Evolutionary conservation across 768 basidiomycete species (phyloP).

Genomic region (Glaciozyma antarctica): DNA sequence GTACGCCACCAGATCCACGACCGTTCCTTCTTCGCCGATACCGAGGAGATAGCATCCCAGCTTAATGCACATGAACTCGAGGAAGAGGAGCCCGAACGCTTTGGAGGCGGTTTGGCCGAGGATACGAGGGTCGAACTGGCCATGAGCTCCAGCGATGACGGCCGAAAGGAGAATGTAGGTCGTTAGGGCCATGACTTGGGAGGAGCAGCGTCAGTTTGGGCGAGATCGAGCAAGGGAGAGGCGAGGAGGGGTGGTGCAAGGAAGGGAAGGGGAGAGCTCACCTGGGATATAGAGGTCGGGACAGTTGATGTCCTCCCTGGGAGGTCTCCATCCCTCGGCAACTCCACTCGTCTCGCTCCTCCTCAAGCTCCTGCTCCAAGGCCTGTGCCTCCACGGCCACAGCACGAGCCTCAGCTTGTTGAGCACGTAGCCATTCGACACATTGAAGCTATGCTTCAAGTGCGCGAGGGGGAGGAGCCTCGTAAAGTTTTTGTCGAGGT

Average conservation of each 20-base stretch:
- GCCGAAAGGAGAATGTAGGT: slow-evolving; percentile 82
- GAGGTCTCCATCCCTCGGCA: slow-evolving; percentile 66
- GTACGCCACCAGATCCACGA: slow-evolving; percentile 79
- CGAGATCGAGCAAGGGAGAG: too few relatives aligned
- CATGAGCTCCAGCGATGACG: slow-evolving; percentile 68
- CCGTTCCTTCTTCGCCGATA: slow-evolving; percentile 58
- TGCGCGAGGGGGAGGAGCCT: slow-evolving; percentile 54
- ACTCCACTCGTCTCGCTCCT: slow-evolving; percentile 53
- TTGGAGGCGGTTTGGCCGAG: slow-evolving; percentile 78
- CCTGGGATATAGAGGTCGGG: slow-evolving; percentile 96
- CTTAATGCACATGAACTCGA: slow-evolving; percentile 83
- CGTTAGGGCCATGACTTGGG: slow-evolving; percentile 80
- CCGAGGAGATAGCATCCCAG: slow-evolving; percentile 88
- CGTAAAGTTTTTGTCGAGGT: slow-evolving; percentile 85
- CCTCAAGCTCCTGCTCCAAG: slow-evolving; percentile 64
- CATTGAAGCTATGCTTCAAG: slow-evolving; percentile 87
- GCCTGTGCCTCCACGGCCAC: slow-evolving; percentile 91
- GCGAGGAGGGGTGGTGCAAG: slow-evolving; percentile 25
- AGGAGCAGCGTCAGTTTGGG: background rate
- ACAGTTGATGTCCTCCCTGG: slow-evolving; percentile 86
- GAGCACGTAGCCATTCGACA: slow-evolving; percentile 90
- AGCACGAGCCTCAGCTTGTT: slow-evolving; percentile 74
- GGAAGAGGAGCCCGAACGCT: slow-evolving; percentile 68
- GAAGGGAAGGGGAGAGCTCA: slow-evolving; percentile 38
- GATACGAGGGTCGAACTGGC: slow-evolving; percentile 76